A percentile compares a stretch with the other conserved stretches of the same genome.
phyloP scores from a whole-genome alignment of 768 basidiomycete species.

The Cubamyces lactineus region DNA sequence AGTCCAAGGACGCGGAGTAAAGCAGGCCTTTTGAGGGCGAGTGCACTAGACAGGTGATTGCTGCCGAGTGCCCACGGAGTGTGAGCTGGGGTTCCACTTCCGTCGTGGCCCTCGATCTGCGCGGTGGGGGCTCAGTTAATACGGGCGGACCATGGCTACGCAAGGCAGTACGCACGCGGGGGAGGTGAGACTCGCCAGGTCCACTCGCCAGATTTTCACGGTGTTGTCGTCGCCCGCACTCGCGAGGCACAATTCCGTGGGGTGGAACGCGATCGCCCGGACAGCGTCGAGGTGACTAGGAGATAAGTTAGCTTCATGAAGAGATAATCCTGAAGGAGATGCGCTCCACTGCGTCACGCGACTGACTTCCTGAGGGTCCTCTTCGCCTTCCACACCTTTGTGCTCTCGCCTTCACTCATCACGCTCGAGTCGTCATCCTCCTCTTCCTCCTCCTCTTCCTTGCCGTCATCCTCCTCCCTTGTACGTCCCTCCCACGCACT shows the following conservation, averaged over 20 bases:
- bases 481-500: constrained; percentile 55
- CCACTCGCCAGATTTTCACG: constrained; percentile 94
- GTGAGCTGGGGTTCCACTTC: constrained; percentile 95
- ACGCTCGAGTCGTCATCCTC: constrained; percentile 63
- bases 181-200: constrained; percentile 72
- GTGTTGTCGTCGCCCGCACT: constrained; percentile 95
- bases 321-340: background rate
- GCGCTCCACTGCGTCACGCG: constrained; percentile 18
- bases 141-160: constrained; percentile 8
- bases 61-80: constrained; percentile 89
- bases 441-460: constrained; percentile 70
- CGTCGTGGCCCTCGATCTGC: constrained; percentile 68
- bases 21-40: constrained; percentile 75
- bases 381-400: constrained; percentile 84
- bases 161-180: constrained; percentile 62
- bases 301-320: constrained; percentile 22
- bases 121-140: constrained; percentile 18
- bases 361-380: constrained; percentile 88
- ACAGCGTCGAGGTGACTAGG: constrained; percentile 91
- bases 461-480: constrained; percentile 66
- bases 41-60: constrained; percentile 85
- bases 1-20: constrained; percentile 92
- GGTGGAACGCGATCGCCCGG: constrained; percentile 88
- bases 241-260: constrained; percentile 82
- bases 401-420: constrained; percentile 67